Percentiles rank a stretch among this genome's conserved stretches.
phyloP scores from a whole-genome alignment of 75 land plant species.

The Cupressus sempervirens region DNA sequence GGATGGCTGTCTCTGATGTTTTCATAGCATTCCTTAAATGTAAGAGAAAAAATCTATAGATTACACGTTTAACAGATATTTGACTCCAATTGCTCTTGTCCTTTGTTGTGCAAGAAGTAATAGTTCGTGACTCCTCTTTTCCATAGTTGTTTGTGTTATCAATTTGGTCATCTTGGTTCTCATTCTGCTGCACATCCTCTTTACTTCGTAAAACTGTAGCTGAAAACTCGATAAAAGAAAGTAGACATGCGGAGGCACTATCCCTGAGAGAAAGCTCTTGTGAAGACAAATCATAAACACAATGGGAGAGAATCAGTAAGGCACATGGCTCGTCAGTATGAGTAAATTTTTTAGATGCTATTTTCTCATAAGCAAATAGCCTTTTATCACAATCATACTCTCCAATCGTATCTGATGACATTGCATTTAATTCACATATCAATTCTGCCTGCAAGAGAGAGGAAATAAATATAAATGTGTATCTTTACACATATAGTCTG shows the following conservation, averaged over 20 bases:
- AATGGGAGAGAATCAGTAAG: slow-evolving; percentile 61
- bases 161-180: neutral
- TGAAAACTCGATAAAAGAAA: slow-evolving; percentile 57
- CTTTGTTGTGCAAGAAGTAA: neutral
- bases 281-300: slow-evolving; percentile 74
- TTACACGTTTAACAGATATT: slow-evolving; percentile 18
- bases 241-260: slow-evolving; percentile 61
- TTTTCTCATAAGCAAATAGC: slow-evolving; percentile 55
- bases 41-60: slow-evolving; percentile 36
- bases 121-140: neutral
- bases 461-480: neutral
- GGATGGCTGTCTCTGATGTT: slow-evolving; percentile 28
- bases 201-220: slow-evolving; percentile 18
- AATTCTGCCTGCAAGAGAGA: slow-evolving; percentile 54
- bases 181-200: neutral
- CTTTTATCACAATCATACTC: slow-evolving; percentile 76
- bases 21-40: slow-evolving; percentile 54
- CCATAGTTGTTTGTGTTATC: neutral
- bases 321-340: slow-evolving; percentile 33
- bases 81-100: slow-evolving; percentile 22
- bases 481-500: neutral
- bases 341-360: slow-evolving; percentile 36
- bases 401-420: slow-evolving; percentile 50
- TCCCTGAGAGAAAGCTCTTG: slow-evolving; percentile 72
- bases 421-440: slow-evolving; percentile 67